Conservation (phyloP, 2,329 filamentous ascomycete species). For the Talaromyces sp. region DNA sequence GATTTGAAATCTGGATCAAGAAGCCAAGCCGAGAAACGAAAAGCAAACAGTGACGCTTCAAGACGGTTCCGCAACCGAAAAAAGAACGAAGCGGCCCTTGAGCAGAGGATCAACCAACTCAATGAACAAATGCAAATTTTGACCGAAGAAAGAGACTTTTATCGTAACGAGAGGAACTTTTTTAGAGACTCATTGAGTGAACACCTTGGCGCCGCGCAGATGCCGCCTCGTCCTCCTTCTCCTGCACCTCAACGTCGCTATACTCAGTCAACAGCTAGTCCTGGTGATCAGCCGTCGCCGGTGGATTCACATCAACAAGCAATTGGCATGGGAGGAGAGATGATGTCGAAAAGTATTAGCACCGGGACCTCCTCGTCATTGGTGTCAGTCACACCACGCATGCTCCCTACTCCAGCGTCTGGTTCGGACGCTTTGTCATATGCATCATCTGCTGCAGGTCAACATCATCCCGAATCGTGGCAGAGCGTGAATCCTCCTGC, state of each 20-base stretch:
- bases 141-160: slow-evolving; percentile 36
- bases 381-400: not conserved
- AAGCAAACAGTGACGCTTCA: slow-evolving; percentile 43
- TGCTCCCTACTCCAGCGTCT: slow-evolving; percentile 9
- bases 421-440: slow-evolving; percentile 1
- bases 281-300: not conserved
- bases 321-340: slow-evolving; percentile 4
- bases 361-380: slow-evolving; percentile 2
- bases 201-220: slow-evolving; percentile 25
- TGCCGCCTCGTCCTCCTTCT: slow-evolving; percentile 31
- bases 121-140: slow-evolving; percentile 34
- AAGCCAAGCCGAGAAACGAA: slow-evolving; percentile 41
- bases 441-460: slow-evolving; percentile 7
- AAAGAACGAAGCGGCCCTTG: slow-evolving; percentile 39
- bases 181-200: slow-evolving; percentile 35
- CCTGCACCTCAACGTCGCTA: slow-evolving; percentile 23
- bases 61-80: slow-evolving; percentile 42
- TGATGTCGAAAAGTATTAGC: slow-evolving; percentile 6
- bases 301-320: not conserved
- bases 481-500: not conserved
- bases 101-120: slow-evolving; percentile 35
- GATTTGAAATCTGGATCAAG: slow-evolving; percentile 42
- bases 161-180: slow-evolving; percentile 40
- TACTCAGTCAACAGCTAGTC: slow-evolving; percentile 3
- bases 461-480: slow-evolving; percentile 12